These are phyloP conservation scores for Naegleria gruberi DNA, from an alignment of 208 protist species.

Conservation along the genomic window DNA sequence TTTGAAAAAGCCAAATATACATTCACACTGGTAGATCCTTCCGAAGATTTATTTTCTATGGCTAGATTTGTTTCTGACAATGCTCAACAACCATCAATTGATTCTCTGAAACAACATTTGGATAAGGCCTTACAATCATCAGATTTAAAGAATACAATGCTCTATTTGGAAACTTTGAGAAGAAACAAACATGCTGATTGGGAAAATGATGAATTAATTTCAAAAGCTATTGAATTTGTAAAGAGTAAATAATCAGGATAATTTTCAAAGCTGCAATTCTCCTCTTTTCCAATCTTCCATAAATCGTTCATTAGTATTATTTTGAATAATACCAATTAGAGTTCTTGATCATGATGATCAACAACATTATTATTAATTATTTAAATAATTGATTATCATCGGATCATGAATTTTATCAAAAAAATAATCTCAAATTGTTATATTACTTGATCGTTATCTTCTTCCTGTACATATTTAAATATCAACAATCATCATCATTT, in stretches of 20 bases:
- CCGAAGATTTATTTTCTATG: background rate
- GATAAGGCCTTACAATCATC: background rate
- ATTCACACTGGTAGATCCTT: background rate
- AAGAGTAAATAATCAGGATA: background rate
- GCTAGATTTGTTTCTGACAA: background rate
- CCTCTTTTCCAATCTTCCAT: too few relatives aligned
- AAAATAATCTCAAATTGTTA: too few relatives aligned
- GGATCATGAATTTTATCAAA: too few relatives aligned
- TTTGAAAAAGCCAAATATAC: background rate
- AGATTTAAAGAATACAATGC: background rate
- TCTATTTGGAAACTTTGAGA: background rate
- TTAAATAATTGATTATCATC: too few relatives aligned
- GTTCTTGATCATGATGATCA: too few relatives aligned
- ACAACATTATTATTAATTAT: too few relatives aligned
- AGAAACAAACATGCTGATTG: background rate
- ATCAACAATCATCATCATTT: too few relatives aligned
- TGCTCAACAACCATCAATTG: background rate
- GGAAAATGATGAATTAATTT: background rate
- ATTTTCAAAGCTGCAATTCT: too few relatives aligned
- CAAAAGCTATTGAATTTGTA: background rate
- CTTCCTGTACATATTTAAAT: too few relatives aligned
- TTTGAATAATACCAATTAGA: too few relatives aligned
- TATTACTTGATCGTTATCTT: too few relatives aligned
- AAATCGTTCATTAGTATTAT: too few relatives aligned
- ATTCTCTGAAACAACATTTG: background rate